Evolutionary conservation across 148 eudicot genomes (phyloP).

Genomic region (Vaccinium corymbosum): DNA sequence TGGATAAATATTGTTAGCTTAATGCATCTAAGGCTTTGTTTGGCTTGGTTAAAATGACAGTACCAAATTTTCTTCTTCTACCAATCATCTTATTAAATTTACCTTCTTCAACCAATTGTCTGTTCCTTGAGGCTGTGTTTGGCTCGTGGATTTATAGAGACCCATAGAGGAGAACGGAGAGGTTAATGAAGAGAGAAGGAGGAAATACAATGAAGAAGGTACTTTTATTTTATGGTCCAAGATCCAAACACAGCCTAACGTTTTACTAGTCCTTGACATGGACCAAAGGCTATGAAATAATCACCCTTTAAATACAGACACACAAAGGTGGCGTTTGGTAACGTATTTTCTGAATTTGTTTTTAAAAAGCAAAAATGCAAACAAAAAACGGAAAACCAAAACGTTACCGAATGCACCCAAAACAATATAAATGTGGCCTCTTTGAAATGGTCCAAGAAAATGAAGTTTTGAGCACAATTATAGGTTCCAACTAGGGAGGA

Average conservation of each 20-base stretch:
- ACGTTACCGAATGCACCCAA: too few species aligned
- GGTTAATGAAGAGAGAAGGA: not conserved
- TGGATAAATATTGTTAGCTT: not conserved
- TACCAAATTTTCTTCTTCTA: not conserved
- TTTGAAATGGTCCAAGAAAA: constrained; percentile 4
- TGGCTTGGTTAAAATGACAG: not conserved
- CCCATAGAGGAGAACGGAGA: not conserved
- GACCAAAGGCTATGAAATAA: not conserved
- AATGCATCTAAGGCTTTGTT: not conserved
- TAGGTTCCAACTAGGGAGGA: not conserved
- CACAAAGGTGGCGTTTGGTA: too few species aligned
- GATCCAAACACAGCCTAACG: not conserved
- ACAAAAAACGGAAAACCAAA: too few species aligned
- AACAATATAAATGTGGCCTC: not conserved
- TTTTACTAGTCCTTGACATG: not conserved
- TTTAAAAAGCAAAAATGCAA: too few species aligned
- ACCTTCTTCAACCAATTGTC: not conserved
- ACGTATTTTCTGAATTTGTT: too few species aligned
- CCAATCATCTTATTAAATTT: not conserved
- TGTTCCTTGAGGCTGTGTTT: not conserved
- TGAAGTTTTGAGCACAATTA: not conserved
- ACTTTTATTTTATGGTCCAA: not conserved
- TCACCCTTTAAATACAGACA: not conserved
- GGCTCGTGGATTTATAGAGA: not conserved
- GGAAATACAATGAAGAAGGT: not conserved